A percentile compares a stretch with the other conserved stretches of the same genome.
Evolutionary conservation across 768 basidiomycete genomes (phyloP).

Genomic region (Mycena polygramma): DNA sequence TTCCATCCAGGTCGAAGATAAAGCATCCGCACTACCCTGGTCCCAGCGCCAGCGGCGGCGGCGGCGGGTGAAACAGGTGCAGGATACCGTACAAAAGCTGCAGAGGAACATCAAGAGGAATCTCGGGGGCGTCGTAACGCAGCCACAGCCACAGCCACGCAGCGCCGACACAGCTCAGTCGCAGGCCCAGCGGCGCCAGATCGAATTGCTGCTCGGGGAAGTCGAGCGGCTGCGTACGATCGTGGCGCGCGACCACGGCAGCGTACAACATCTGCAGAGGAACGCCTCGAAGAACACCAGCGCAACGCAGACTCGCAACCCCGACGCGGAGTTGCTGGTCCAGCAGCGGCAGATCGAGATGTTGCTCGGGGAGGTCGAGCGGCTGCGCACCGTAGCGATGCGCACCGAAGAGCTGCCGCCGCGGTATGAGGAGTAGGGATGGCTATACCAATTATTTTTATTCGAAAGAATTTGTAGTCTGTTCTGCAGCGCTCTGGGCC

Average conservation of each 20-base stretch:
- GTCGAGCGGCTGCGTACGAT: slow-evolving; percentile 17
- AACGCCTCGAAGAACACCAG: too few relatives aligned
- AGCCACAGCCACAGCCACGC: background rate
- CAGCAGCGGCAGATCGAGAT: slow-evolving; percentile 19
- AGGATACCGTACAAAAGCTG: slow-evolving; percentile 7
- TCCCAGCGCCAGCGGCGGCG: slow-evolving; percentile 4
- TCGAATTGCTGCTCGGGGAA: slow-evolving; percentile 6
- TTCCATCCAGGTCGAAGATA: too few relatives aligned
- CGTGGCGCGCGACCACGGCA: background rate
- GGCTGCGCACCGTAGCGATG: slow-evolving; percentile 5
- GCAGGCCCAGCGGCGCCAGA: slow-evolving; percentile 12
- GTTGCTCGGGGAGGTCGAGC: slow-evolving; percentile 14
- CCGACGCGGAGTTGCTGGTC: background rate
- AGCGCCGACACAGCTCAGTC: background rate
- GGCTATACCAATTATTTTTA: too few relatives aligned
- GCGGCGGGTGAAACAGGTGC: slow-evolving; percentile 13
- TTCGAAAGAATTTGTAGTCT: background rate
- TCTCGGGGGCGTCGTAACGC: background rate
- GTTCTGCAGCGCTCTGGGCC: background rate
- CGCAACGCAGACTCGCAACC: background rate
- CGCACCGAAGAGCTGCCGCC: slow-evolving; percentile 7
- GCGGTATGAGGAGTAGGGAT: background rate
- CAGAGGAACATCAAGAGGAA: slow-evolving; percentile 11
- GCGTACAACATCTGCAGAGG: too few relatives aligned
- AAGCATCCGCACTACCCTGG: background rate